phyloP scores from a whole-genome alignment of 768 basidiomycete species.

The Rhodotorula kratochvilovae region DNA sequence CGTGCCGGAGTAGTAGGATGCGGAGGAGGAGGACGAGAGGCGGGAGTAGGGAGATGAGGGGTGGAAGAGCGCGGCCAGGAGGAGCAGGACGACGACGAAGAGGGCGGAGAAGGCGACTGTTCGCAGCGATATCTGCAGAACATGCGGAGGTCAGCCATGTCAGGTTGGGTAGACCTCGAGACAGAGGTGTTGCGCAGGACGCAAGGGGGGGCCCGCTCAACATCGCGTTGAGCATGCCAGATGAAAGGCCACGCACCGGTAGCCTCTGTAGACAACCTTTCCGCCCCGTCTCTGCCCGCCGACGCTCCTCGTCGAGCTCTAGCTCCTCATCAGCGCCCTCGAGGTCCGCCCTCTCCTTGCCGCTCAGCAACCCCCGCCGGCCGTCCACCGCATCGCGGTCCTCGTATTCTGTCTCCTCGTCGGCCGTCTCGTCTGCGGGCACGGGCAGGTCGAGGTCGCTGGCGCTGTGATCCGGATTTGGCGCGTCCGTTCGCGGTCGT shows the following conservation, averaged over 20 bases:
- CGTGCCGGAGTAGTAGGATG: conserved; percentile 19
- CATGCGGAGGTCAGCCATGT: not conserved
- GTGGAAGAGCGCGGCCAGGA: conserved; percentile 28
- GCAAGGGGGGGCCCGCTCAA: no score
- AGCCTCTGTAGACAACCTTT: not conserved
- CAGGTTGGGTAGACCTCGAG: no score
- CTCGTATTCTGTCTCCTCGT: not conserved
- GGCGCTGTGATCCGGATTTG: no score
- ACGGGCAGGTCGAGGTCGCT: not conserved
- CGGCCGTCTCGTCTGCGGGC: not conserved
- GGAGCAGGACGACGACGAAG: conserved; percentile 9
- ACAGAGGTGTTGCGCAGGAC: no score
- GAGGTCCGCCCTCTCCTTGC: not conserved
- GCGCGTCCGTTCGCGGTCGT: not conserved
- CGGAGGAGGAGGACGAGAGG: not conserved
- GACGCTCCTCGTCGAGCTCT: not conserved
- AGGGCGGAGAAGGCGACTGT: conserved; percentile 17
- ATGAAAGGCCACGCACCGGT: not conserved
- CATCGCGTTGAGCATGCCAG: not conserved
- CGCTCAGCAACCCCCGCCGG: not conserved
- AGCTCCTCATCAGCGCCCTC: not conserved
- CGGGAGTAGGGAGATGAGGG: conserved; percentile 4
- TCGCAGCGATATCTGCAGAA: conserved; percentile 4
- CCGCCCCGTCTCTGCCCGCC: not conserved
- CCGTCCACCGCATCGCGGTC: not conserved